phyloP scores from a whole-genome alignment of 108 stramenopile genomes.

The Aurantiochytrium sp. region DNA sequence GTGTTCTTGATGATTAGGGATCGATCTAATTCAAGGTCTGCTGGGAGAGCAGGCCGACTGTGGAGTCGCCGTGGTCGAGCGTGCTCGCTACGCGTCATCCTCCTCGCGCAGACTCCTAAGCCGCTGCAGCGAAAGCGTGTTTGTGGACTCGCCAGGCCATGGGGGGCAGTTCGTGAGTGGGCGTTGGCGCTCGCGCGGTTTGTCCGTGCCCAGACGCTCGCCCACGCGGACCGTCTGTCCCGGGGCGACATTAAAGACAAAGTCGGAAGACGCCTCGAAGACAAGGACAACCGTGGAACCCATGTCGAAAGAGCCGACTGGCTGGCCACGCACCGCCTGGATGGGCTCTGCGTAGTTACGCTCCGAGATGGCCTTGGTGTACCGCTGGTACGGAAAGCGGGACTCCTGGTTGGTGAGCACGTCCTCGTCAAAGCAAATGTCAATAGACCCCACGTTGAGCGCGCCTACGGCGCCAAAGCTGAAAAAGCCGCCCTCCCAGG shows the following conservation, averaged over 20 bases:
- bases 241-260: not conserved
- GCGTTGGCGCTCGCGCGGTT: not conserved
- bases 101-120: not conserved
- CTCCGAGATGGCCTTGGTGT: not conserved
- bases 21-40: no score
- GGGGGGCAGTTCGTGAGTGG: not conserved
- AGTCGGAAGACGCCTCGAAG: not conserved
- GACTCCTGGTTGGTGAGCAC: not conserved
- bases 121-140: not conserved
- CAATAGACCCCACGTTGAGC: conserved; percentile 21
- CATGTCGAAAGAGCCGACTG: not conserved
- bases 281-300: not conserved
- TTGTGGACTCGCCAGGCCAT: not conserved
- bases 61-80: no score
- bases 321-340: conserved; percentile 8
- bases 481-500: conserved; percentile 5
- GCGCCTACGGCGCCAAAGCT: conserved; percentile 27
- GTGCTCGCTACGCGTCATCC: no score
- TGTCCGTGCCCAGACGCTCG: not conserved
- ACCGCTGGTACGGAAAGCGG: conserved; percentile 2
- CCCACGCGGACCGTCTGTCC: conserved; percentile 25
- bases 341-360: not conserved
- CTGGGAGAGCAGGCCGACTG: no score
- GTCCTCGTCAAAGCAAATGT: not conserved
- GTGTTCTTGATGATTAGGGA: no score